phyloP scores from a whole-genome alignment of 345 rosid genomes.

The Populus davidiana region DNA sequence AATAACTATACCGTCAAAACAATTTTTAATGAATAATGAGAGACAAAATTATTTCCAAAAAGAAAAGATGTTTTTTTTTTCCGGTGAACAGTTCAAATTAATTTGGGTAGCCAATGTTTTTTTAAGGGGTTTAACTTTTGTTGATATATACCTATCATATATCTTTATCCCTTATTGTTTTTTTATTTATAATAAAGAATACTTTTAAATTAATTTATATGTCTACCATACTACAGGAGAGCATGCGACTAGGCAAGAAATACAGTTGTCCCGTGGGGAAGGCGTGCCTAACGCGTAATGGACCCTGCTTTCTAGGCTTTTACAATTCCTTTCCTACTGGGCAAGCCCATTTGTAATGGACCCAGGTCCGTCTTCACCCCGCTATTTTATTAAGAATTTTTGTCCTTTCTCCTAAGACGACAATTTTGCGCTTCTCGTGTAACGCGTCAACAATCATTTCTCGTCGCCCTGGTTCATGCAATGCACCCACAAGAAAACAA shows the following conservation, averaged over 20 bases:
- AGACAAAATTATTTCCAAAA: too few species aligned
- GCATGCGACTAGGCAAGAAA: not conserved
- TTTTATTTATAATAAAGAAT: too few species aligned
- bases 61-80: too few species aligned
- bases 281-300: not conserved
- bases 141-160: too few species aligned
- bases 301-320: not conserved
- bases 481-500: not conserved
- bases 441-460: not conserved
- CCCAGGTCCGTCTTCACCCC: not conserved
- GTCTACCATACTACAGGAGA: not conserved
- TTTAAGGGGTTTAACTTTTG: too few species aligned
- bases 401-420: not conserved
- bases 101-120: too few species aligned
- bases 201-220: too few species aligned
- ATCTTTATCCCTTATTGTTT: too few species aligned
- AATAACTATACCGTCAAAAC: too few species aligned
- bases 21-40: too few species aligned
- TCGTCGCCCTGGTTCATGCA: not conserved
- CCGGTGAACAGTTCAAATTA: too few species aligned
- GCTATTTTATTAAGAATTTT: too few species aligned
- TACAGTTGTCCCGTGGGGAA: not conserved
- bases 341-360: not conserved
- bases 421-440: not conserved
- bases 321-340: not conserved